Evolutionary conservation across 495 filamentous ascomycete species (phyloP), one percentile per base, ranked within the genome.

Genomic region (Astrothelium subdiscretum): DNA sequence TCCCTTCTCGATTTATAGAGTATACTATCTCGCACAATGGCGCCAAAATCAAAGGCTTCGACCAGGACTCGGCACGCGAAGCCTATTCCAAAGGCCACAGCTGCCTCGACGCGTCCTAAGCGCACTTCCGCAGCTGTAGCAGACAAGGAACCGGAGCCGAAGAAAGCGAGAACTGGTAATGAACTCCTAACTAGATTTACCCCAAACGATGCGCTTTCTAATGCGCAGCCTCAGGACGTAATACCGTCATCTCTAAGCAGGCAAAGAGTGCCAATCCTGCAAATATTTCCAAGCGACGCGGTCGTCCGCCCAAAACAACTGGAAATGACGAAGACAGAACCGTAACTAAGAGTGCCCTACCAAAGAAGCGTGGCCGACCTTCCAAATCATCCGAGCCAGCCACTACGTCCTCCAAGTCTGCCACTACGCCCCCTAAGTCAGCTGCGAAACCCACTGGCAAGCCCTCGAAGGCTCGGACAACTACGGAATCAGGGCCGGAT

Each of bases 371-470:
- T 27, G 62, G 67, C 26, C 24, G 62, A 15, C 65, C 65, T 35
- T 60, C 65, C 2, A 65, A 63, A 32, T 63, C 65, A n/a, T 62
- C 65, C 6, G 67, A 63, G 38, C 66, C 67, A 26, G 65, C 64
- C 15, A 67, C 64, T 32, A 27, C 35, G n/a, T 12, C 26, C 31
- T 54, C 35, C 15, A 62, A 66, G 29, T 62, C 66, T 29, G 44
- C 43, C 43, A 12, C 43, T 5, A 48, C 12, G 43, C 43, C 43
- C 20, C 5, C 12, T 27, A 54, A 63, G 31, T 57, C 65, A 3
- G 67, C 63, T 18, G 65, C 63, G 18, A 54, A 58, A 12, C 62
- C 66, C 59, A 48, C 65, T 3, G 61, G 63, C 38, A 62, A 20
- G 62, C 32, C 15, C 11, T 26, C 32, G 20, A 12, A 48, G 35